A percentile compares a stretch with the other conserved stretches of the same genome.
These are phyloP conservation scores for Kodamaea kaohsiungensis DNA, from an alignment of 805 yeast genomes.

Conservation along the genomic window DNA sequence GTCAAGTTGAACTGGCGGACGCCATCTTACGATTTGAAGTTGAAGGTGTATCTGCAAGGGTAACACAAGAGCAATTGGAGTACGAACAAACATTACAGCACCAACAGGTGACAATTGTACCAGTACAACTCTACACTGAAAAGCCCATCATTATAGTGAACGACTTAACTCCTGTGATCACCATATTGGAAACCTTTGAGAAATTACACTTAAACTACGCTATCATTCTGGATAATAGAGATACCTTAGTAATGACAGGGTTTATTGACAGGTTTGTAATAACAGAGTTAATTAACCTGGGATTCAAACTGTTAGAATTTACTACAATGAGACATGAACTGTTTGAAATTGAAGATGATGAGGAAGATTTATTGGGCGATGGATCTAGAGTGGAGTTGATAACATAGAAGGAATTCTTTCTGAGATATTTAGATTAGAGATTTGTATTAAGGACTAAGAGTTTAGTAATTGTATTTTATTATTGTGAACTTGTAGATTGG, in stretches of 20 bases:
- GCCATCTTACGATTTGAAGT: not conserved
- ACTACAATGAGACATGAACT: slow-evolving; percentile 17
- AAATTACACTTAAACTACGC: slow-evolving; percentile 38
- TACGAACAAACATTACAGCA: slow-evolving; percentile 18
- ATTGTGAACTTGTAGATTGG: too few species aligned
- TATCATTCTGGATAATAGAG: slow-evolving; percentile 23
- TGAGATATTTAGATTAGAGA: too few species aligned
- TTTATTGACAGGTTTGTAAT: slow-evolving; percentile 41
- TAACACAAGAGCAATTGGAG: slow-evolving; percentile 20
- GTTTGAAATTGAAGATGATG: slow-evolving; percentile 22
- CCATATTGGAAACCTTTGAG: slow-evolving; percentile 39
- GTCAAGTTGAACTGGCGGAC: not conserved
- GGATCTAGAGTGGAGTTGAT: slow-evolving; percentile 25
- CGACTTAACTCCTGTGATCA: slow-evolving; percentile 31
- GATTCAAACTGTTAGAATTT: slow-evolving; percentile 22
- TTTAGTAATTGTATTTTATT: too few species aligned
- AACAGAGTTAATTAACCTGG: slow-evolving; percentile 28
- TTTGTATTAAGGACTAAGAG: too few species aligned
- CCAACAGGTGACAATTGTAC: not conserved
- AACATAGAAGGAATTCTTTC: slow-evolving; percentile 15
- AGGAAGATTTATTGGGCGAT: slow-evolving; percentile 13
- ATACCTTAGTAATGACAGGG: slow-evolving; percentile 27
- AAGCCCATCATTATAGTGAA: slow-evolving; percentile 27
- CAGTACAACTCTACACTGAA: slow-evolving; percentile 13
- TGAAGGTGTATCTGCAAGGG: not conserved